Conservation (phyloP, 768 basidiomycete species). For the Dentipellis sp. region DNA sequence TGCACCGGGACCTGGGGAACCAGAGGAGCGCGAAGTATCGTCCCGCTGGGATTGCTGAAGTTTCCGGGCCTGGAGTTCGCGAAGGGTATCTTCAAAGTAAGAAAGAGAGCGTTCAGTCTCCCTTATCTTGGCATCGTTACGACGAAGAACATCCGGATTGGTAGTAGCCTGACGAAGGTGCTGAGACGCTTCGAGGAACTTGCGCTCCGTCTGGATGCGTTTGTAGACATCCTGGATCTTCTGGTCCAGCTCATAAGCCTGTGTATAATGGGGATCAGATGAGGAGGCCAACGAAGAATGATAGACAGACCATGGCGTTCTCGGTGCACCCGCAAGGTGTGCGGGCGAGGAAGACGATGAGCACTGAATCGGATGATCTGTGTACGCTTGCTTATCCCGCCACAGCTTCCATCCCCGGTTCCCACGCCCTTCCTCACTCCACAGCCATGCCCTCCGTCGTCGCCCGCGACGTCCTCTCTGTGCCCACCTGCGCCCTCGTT, state of each 20-base stretch:
- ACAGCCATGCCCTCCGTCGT: slow-evolving; percentile 16
- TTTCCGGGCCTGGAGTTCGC: slow-evolving; percentile 75
- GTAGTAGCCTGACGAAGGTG: slow-evolving; percentile 72
- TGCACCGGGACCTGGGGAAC: slow-evolving; percentile 1
- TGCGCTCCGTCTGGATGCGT: slow-evolving; percentile 88
- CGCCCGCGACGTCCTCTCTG: slow-evolving; percentile 1
- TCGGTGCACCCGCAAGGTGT: background rate
- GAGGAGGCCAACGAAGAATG: background rate
- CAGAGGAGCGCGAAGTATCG: slow-evolving; percentile 43
- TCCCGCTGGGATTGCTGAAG: slow-evolving; percentile 32
- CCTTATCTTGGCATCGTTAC: slow-evolving; percentile 77
- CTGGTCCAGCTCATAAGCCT: slow-evolving; percentile 66
- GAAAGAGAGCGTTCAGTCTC: slow-evolving; percentile 77
- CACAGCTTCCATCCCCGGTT: background rate
- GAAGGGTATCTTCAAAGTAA: slow-evolving; percentile 82
- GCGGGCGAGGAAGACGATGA: background rate
- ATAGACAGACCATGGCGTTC: background rate
- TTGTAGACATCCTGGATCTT: slow-evolving; percentile 88
- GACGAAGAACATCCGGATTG: slow-evolving; percentile 78
- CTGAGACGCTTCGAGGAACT: slow-evolving; percentile 81
- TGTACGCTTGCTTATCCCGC: background rate
- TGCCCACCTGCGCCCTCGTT: background rate
- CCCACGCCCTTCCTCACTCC: background rate
- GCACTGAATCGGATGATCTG: slow-evolving; percentile 2
- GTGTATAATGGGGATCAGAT: background rate